Percentiles rank a stretch among this genome's conserved stretches.
phyloP scores from a whole-genome alignment of 177 flowering plant species.

The Tripterygium wilfordii region DNA sequence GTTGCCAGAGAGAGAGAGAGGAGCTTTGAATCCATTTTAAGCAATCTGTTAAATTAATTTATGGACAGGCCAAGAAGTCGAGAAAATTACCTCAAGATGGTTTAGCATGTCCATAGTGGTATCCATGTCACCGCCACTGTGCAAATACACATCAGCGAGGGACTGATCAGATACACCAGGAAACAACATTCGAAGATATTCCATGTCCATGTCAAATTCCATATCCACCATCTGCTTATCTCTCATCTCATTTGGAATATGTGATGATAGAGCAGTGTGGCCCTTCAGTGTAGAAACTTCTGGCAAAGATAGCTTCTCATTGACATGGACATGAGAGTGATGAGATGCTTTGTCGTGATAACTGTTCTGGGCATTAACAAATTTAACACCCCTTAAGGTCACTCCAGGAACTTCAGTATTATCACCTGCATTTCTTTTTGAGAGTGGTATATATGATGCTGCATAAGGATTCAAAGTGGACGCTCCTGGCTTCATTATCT shows the following conservation, averaged over 20 bases:
- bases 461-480: conserved; percentile 49
- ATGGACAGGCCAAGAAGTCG: no score
- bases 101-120: conserved; percentile 67
- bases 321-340: conserved; percentile 2
- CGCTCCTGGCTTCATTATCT: conserved; percentile 25
- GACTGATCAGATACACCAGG: conserved; percentile 61
- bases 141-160: conserved; percentile 49
- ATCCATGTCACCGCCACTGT: conserved; percentile 56
- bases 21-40: no score
- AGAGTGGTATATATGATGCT: conserved; percentile 44
- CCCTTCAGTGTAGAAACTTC: conserved; percentile 17
- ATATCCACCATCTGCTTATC: conserved; percentile 30
- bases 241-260: conserved; percentile 14
- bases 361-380: conserved; percentile 5
- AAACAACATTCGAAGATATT: conserved; percentile 48
- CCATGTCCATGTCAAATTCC: conserved; percentile 48
- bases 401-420: conserved; percentile 1
- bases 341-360: conserved; percentile 8
- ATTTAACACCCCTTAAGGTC: background rate
- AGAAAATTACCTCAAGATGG: conserved; percentile 57
- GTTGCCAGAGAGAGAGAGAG: no score
- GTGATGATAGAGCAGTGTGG: conserved; percentile 18
- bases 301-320: conserved; percentile 5
- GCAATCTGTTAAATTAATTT: no score
- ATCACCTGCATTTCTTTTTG: conserved; percentile 21